Conservation (phyloP, 2,329 filamentous ascomycete species). For the Xylariaceae sp. region DNA sequence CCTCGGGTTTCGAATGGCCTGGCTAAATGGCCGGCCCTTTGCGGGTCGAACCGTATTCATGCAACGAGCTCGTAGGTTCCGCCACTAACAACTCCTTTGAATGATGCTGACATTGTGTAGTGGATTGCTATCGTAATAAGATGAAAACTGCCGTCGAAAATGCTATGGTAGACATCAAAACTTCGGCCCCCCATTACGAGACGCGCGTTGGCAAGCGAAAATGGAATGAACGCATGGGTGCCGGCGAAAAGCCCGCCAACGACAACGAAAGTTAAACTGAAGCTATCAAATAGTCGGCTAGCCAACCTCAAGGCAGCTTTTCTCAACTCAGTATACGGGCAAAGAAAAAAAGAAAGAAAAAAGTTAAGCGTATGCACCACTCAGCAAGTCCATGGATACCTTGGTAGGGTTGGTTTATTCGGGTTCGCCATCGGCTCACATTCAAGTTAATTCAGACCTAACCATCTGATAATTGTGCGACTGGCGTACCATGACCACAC, state of each 20-base stretch:
- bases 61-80: constrained; percentile 78
- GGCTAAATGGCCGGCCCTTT: constrained; percentile 92
- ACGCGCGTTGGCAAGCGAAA: constrained; percentile 79
- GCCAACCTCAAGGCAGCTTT: not conserved
- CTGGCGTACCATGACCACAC: not conserved
- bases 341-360: too few relatives aligned
- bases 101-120: constrained; percentile 43
- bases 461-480: not conserved
- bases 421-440: not conserved
- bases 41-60: constrained; percentile 80
- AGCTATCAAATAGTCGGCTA: not conserved
- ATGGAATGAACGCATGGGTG: constrained; percentile 58
- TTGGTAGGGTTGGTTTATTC: not conserved
- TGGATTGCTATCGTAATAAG: constrained; percentile 83
- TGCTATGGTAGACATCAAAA: constrained; percentile 68
- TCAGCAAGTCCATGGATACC: too few relatives aligned
- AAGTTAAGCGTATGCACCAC: too few relatives aligned
- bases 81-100: not conserved
- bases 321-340: too few relatives aligned
- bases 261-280: constrained; percentile 27
- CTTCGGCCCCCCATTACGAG: constrained; percentile 80
- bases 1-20: constrained; percentile 90
- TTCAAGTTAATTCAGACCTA: not conserved
- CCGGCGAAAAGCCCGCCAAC: constrained; percentile 34
- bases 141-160: constrained; percentile 56